These are phyloP conservation scores for Panellus pusillus DNA, from an alignment of 768 basidiomycete species.

Conservation along the genomic window DNA sequence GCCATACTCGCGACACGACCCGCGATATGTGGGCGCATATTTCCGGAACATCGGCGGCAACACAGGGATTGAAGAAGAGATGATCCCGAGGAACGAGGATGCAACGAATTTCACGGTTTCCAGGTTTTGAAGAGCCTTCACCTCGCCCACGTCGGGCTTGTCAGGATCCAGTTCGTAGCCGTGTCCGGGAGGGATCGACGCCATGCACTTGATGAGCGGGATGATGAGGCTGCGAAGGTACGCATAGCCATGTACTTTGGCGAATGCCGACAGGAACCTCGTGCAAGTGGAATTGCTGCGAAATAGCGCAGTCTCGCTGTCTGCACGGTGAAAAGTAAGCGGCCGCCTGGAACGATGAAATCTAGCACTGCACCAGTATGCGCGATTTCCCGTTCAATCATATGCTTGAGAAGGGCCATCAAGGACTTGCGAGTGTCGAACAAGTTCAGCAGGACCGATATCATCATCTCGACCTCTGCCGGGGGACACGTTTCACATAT, in stretches of 20 bases:
- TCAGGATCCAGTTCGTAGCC: constrained; percentile 79
- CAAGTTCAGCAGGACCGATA: constrained; percentile 80
- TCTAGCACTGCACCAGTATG: constrained; percentile 56
- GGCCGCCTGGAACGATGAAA: background rate
- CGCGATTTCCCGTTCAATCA: constrained; percentile 84
- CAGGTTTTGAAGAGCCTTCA: constrained; percentile 67
- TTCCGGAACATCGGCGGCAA: constrained; percentile 89
- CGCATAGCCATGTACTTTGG: constrained; percentile 86
- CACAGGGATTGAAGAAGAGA: constrained; percentile 65
- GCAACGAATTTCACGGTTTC: constrained; percentile 73
- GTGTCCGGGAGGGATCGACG: constrained; percentile 66
- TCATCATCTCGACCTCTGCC: constrained; percentile 78
- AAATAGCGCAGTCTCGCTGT: constrained; percentile 79
- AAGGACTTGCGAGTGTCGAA: constrained; percentile 78
- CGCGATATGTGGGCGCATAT: constrained; percentile 80
- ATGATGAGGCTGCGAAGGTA: constrained; percentile 81
- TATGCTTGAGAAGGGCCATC: constrained; percentile 71
- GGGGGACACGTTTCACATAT: constrained; percentile 86
- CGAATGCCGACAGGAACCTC: constrained; percentile 84
- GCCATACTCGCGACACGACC: constrained; percentile 74
- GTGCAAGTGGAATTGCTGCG: constrained; percentile 86
- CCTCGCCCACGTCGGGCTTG: constrained; percentile 43
- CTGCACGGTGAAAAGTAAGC: constrained; percentile 38
- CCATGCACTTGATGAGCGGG: constrained; percentile 77
- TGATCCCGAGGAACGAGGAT: constrained; percentile 70